These are phyloP conservation scores for Fusarium sp. DNA, from an alignment of 2,329 filamentous ascomycete species.

Conservation along the genomic window DNA sequence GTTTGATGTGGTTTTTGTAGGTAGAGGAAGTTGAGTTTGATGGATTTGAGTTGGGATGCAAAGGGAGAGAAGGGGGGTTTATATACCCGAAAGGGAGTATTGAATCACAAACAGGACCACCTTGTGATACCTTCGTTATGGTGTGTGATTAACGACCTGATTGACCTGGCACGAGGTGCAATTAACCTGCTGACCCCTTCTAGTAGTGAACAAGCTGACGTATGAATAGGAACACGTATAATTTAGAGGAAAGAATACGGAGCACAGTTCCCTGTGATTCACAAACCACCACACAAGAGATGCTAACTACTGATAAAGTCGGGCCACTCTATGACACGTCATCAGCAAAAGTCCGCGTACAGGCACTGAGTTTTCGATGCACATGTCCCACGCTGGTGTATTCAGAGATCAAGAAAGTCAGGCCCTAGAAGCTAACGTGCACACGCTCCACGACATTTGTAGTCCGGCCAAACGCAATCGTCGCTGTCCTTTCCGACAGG, in stretches of 20 bases:
- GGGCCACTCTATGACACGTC: background rate
- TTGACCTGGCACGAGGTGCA: background rate
- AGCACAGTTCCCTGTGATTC: background rate
- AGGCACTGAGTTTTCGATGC: background rate
- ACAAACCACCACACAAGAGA: no score
- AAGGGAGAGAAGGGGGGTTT: background rate
- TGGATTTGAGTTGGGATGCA: background rate
- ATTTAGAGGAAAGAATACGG: background rate
- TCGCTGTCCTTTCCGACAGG: background rate
- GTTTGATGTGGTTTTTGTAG: background rate
- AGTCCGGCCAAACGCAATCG: background rate
- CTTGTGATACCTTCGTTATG: background rate
- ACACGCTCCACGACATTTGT: background rate
- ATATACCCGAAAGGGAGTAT: background rate
- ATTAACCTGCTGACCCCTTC: background rate
- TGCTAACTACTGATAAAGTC: no score
- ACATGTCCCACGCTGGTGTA: background rate
- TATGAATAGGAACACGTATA: background rate
- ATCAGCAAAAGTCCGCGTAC: background rate
- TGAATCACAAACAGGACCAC: background rate
- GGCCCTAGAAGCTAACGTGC: background rate
- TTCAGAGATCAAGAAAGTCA: background rate
- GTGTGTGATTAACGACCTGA: background rate
- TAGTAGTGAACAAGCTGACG: background rate
- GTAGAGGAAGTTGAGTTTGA: background rate